phyloP scores from a whole-genome alignment of 352 stramenopile species.

The Blastocystis sp. region DNA sequence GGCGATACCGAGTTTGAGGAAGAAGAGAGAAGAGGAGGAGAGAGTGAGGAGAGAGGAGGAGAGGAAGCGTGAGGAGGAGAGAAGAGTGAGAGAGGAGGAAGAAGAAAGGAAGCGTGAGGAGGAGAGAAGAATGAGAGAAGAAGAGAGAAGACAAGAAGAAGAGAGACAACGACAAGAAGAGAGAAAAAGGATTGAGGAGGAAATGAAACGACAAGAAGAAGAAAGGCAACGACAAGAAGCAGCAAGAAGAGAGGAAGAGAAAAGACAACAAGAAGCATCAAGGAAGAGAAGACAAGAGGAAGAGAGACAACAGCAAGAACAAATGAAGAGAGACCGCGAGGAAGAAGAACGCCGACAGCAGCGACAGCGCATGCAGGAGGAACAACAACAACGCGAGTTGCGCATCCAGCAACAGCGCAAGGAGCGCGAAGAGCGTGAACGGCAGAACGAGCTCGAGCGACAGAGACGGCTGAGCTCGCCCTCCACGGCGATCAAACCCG shows the following conservation, averaged over 20 bases:
- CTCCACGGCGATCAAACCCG: conserved; percentile 19
- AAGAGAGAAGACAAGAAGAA: background rate
- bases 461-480: background rate
- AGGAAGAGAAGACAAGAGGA: background rate
- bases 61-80: background rate
- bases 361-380: background rate
- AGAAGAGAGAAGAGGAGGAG: conserved; percentile 14
- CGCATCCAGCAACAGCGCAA: background rate
- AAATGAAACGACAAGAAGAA: background rate
- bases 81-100: background rate
- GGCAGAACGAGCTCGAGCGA: background rate
- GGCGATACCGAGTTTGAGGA: background rate
- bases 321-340: background rate
- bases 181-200: background rate
- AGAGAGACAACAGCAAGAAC: background rate
- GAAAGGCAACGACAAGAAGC: background rate
- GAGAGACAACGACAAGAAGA: background rate
- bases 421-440: background rate
- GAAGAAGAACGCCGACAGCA: background rate
- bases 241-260: conserved; percentile 1
- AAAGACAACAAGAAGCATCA: background rate
- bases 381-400: too few species aligned
- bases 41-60: background rate
- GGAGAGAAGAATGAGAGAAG: background rate
- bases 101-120: conserved; percentile 17